Base-by-base conservation (phyloP, 116 monocot species). In the Trichopus zeylanicus region DNA sequence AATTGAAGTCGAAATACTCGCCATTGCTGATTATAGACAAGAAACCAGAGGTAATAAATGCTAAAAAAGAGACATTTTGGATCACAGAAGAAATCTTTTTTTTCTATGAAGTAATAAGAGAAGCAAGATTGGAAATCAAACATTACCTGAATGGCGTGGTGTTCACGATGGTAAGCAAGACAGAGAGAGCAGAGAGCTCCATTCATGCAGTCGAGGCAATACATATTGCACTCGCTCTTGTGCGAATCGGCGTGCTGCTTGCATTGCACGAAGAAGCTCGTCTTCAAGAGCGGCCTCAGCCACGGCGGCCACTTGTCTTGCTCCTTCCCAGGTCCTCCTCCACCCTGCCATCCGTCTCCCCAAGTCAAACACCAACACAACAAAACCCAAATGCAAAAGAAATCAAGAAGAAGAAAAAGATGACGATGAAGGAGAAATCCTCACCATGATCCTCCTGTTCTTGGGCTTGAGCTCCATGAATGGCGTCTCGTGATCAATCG, bases 201-300 rank as follows among this genome's bases (percentile, higher is more conserved):
- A 61, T 85, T 82, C 61, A 79, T 72, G 73, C 94, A 94, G 63
- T 94, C 89, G 31, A 94, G 73, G 56, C 94, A 94, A 69, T 80
- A 94, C 89, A 94, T 86, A 59, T 94, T 94, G 68, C 94, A 94
- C 66, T 94, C 93, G 59, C 85, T 85, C 80, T 89, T 93, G 78
- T 93, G 89, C 3, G 80, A 80, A 46, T 89, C 83, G 12, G 70
- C 78, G 65, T 93, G 93, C 21, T 63, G 63, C 68, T 82, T 83
- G 86, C 93, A 93, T 83, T 93, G 93, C 55, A 73, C 77, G 47
- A 93, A 93, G 83, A 93, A 93, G 55, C 69, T 72, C 19, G 89
- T 75, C 30, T 68, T 54, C 53, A 93, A 63, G 55, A 93, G 64
- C 32, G 89, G 93, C 59, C 71, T 75, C 62, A 93, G 73, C 93